These are phyloP conservation scores for Ophiostoma australiae DNA, from an alignment of 2,329 filamentous ascomycete genomes.

Conservation along the genomic window DNA sequence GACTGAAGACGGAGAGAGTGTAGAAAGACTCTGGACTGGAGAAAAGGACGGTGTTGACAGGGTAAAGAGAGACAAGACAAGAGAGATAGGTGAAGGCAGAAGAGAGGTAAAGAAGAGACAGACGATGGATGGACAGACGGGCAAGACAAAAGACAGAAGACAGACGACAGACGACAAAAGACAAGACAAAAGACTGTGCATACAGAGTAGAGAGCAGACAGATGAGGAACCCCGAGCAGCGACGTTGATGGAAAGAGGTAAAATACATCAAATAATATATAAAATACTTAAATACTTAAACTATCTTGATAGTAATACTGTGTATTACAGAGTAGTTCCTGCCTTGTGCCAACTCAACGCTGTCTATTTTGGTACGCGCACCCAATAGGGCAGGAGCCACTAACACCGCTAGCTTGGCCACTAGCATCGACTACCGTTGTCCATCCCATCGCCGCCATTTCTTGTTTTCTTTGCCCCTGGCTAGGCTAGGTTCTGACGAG, in stretches of 20 bases:
- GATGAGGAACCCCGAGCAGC: background rate
- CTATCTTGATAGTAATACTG: too few relatives aligned
- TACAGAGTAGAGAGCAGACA: background rate
- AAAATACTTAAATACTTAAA: background rate
- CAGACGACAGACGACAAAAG: too few relatives aligned
- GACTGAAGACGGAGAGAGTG: background rate
- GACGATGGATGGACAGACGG: too few relatives aligned
- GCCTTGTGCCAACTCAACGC: too few relatives aligned
- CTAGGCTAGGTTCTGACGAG: background rate
- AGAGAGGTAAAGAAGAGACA: too few relatives aligned
- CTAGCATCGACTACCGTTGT: background rate
- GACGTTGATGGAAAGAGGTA: background rate
- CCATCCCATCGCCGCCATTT: background rate
- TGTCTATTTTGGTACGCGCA: too few relatives aligned
- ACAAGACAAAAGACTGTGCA: background rate
- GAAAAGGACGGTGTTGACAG: too few relatives aligned
- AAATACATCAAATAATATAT: background rate
- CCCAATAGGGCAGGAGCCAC: background rate
- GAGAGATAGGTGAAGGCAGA: background rate
- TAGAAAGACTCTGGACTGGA: background rate
- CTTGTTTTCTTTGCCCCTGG: constrained; percentile 9
- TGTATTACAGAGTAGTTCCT: too few relatives aligned
- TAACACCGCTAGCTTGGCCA: background rate
- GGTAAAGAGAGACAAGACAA: background rate
- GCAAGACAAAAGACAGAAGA: too few relatives aligned